These are phyloP conservation scores for Juncus inflexus DNA, from an alignment of 176 grass and related monocot species.

Conservation along the genomic window DNA sequence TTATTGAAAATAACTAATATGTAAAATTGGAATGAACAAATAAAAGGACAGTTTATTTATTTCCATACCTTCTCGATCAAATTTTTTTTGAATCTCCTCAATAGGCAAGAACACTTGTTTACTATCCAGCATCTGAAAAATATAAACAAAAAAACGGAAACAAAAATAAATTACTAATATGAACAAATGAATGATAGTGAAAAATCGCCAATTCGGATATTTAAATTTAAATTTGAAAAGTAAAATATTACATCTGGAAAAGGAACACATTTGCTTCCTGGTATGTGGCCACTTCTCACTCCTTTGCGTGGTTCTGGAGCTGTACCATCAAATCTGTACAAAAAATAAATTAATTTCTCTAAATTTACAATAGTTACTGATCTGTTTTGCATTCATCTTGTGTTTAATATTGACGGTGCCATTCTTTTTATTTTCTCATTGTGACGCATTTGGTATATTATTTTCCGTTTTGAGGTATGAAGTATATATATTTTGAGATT, in stretches of 20 bases:
- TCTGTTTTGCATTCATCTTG: background rate
- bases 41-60: background rate
- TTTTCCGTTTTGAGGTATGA: background rate
- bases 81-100: constrained; percentile 52
- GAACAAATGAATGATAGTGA: too few relatives aligned
- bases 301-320: constrained; percentile 81
- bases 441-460: background rate
- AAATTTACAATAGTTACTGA: background rate
- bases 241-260: constrained; percentile 51
- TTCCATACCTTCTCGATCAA: constrained; percentile 66
- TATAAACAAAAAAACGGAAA: constrained; percentile 19
- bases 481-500: background rate
- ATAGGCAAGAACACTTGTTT: constrained; percentile 48
- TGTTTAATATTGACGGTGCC: background rate
- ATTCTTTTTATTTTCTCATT: too few relatives aligned
- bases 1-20: background rate
- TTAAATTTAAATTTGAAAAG: constrained; percentile 22
- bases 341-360: background rate
- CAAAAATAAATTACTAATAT: background rate
- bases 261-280: constrained; percentile 69
- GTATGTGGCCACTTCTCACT: constrained; percentile 86
- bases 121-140: constrained; percentile 73
- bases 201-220: background rate
- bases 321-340: constrained; percentile 80
- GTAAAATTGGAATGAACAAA: background rate